Conservation (phyloP, 2,329 filamentous ascomycete species). For the Corinectria fuckeliana region DNA sequence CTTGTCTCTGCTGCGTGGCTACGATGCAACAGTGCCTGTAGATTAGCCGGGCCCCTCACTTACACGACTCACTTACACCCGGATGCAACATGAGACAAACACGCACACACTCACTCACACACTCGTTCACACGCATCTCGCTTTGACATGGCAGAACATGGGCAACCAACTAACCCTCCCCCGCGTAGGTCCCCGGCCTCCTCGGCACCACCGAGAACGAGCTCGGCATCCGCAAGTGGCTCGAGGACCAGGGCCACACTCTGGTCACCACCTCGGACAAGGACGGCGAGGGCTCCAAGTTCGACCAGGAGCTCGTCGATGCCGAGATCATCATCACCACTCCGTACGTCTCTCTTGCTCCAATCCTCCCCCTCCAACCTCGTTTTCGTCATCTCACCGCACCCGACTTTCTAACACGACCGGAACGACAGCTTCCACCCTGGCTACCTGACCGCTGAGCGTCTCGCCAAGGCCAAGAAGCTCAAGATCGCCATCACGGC, state of each 20-base stretch:
- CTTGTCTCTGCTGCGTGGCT: neutral
- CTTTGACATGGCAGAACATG: conserved; percentile 29
- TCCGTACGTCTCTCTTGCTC: conserved; percentile 63
- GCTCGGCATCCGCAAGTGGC: conserved; percentile 95
- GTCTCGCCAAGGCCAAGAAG: conserved; percentile 97
- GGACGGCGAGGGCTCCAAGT: conserved; percentile 89
- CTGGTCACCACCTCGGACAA: conserved; percentile 98
- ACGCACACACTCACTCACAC: neutral
- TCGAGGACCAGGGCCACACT: conserved; percentile 96
- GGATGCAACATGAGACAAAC: conserved; percentile 6
- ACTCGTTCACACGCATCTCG: neutral
- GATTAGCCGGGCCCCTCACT: neutral
- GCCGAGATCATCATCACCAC: conserved; percentile 99
- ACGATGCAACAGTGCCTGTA: conserved; percentile 3
- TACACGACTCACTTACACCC: conserved; percentile 10
- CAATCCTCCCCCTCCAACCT: neutral
- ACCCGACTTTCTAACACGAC: too few relatives aligned
- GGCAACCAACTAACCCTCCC: neutral
- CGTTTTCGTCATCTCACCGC: neutral
- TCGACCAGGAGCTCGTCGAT: conserved; percentile 95
- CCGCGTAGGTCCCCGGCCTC: conserved; percentile 71
- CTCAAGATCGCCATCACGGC: conserved; percentile 97
- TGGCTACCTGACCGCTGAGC: conserved; percentile 95
- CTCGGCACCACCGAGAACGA: conserved; percentile 98
- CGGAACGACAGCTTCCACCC: conserved; percentile 99